Evolutionary conservation across 202 grass and related monocot genomes (phyloP).

Genomic region (Sporobolus alterniflorus): DNA sequence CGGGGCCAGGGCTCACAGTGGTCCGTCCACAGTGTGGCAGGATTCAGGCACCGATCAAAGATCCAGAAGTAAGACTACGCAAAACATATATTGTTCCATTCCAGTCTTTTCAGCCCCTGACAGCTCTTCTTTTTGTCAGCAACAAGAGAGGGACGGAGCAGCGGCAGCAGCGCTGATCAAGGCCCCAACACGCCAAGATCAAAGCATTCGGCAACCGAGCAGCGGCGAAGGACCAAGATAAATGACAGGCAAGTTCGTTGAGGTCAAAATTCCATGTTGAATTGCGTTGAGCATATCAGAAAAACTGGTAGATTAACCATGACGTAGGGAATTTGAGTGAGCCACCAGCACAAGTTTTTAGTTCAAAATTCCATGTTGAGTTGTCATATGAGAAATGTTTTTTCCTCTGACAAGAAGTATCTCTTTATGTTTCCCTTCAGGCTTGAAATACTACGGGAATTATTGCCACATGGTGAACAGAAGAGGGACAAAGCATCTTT

Average conservation of each 20-base stretch:
- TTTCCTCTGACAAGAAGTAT: background rate
- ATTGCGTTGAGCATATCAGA: background rate
- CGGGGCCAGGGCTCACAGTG: constrained; percentile 22
- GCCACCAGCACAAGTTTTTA: too few relatives aligned
- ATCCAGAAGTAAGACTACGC: constrained; percentile 46
- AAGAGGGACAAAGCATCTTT: constrained; percentile 99
- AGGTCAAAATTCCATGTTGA: constrained; percentile 7
- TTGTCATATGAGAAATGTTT: background rate
- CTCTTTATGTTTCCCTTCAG: constrained; percentile 45
- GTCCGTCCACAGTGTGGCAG: constrained; percentile 49
- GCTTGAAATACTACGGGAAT: constrained; percentile 85
- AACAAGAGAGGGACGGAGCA: constrained; percentile 77
- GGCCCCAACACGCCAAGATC: constrained; percentile 78
- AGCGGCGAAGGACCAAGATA: constrained; percentile 91
- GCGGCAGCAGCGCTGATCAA: constrained; percentile 75
- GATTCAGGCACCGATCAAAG: constrained; percentile 53
- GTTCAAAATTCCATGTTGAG: too few relatives aligned
- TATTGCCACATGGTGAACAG: constrained; percentile 88
- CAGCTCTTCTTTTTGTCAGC: constrained; percentile 45
- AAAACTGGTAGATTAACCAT: background rate
- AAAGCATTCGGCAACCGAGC: constrained; percentile 96
- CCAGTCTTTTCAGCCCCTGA: constrained; percentile 1
- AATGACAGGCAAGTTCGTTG: constrained; percentile 82
- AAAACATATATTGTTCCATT: background rate
- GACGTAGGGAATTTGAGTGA: too few relatives aligned